phyloP scores from a whole-genome alignment of 2,329 filamentous ascomycete species.

The Colletotrichum limetticola region DNA sequence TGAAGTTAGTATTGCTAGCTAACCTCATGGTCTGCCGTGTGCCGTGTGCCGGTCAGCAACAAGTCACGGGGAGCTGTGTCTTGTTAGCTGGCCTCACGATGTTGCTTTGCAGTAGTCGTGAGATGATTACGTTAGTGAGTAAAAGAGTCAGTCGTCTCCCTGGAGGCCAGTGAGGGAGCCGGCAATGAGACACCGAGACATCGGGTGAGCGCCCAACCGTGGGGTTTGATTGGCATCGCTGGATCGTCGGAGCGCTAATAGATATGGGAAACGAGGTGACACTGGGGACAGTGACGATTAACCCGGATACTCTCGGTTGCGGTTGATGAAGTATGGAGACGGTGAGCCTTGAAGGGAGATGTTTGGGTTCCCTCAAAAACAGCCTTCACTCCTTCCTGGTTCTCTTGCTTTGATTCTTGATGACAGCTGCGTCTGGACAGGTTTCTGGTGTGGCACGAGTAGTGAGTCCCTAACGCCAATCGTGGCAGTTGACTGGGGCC shows the following conservation, averaged over 20 bases:
- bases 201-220: background rate
- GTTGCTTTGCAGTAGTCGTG: constrained; percentile 1
- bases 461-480: constrained; percentile 5
- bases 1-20: background rate
- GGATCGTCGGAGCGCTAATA: constrained; percentile 21
- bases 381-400: background rate
- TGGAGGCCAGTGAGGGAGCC: constrained; percentile 17
- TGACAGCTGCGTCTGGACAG: constrained; percentile 1
- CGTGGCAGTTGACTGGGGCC: constrained; percentile 9
- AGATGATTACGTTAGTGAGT: too few species aligned
- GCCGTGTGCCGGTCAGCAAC: background rate
- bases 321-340: background rate
- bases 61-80: background rate
- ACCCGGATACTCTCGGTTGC: constrained; percentile 16
- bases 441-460: constrained; percentile 18
- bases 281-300: constrained; percentile 1
- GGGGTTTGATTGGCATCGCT: constrained; percentile 21
- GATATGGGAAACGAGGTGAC: constrained; percentile 12
- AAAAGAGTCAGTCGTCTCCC: background rate
- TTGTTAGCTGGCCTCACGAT: background rate
- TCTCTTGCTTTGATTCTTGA: background rate
- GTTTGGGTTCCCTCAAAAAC: background rate
- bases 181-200: constrained; percentile 14
- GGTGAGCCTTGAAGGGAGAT: background rate
- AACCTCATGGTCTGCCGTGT: background rate